A percentile compares a stretch with the other conserved stretches of the same genome.
Evolutionary conservation across 208 protist species (phyloP).

Genomic region (Naegleria gruberi): DNA sequence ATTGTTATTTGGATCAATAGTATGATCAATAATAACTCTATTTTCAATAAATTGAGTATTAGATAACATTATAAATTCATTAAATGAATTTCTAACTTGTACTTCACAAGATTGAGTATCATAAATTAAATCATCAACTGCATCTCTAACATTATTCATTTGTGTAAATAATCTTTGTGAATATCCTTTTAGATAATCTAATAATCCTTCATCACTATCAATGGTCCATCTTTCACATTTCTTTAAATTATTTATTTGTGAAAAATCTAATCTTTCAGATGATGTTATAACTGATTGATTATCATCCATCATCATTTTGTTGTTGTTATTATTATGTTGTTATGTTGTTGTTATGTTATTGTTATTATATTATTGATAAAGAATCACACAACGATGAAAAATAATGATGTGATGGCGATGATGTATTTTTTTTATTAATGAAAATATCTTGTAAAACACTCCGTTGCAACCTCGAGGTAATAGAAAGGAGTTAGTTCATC

Average conservation of each 20-base stretch:
- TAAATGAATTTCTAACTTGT: not conserved
- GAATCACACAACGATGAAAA: too few relatives aligned
- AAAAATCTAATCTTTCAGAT: not conserved
- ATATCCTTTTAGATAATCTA: not conserved
- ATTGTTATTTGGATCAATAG: not conserved
- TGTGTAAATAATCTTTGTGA: not conserved
- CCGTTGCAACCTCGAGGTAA: too few relatives aligned
- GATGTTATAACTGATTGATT: not conserved
- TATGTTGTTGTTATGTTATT: too few relatives aligned
- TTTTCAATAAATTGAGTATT: constrained; percentile 24
- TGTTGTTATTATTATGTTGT: too few relatives aligned
- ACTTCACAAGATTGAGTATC: not conserved
- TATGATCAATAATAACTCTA: too few relatives aligned
- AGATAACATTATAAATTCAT: constrained; percentile 19
- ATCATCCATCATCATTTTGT: not conserved
- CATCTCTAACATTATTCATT: not conserved
- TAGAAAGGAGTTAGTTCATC: too few relatives aligned
- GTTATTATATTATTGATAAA: too few relatives aligned
- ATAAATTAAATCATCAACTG: not conserved
- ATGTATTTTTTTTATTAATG: too few relatives aligned
- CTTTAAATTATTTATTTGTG: not conserved
- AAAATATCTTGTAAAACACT: too few relatives aligned
- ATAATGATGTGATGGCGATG: too few relatives aligned
- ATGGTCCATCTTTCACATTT: constrained; percentile 9
- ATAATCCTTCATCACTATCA: constrained; percentile 9